phyloP scores from a whole-genome alignment of 441 rosid genomes.

The Aquilaria agallochum region DNA sequence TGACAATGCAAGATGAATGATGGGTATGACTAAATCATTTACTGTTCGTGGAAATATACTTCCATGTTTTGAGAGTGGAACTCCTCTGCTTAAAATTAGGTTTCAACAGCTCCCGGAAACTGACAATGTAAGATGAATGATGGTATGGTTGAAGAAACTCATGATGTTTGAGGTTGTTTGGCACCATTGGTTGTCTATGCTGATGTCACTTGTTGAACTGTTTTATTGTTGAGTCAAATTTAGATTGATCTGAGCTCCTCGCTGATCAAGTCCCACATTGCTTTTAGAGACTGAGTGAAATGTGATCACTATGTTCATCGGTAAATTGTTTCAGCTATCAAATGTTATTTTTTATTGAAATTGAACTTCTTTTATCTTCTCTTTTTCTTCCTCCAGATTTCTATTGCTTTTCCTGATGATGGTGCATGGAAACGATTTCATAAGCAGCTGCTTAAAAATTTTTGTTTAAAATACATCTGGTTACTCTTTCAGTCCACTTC shows the following conservation, averaged over 20 bases:
- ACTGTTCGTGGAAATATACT: slow-evolving; percentile 32
- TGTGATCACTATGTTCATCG: not conserved
- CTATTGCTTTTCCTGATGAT: slow-evolving; percentile 98
- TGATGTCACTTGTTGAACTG: not conserved
- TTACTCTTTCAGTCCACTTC: not conserved
- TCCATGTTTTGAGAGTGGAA: slow-evolving; percentile 92
- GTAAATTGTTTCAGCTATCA: not conserved
- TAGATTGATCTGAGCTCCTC: not conserved
- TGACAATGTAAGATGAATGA: slow-evolving; percentile 58
- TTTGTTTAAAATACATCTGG: slow-evolving; percentile 4
- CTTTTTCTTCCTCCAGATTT: slow-evolving; percentile 47
- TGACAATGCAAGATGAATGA: slow-evolving; percentile 56
- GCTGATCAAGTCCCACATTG: not conserved
- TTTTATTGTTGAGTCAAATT: not conserved
- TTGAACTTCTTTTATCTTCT: slow-evolving; percentile 5
- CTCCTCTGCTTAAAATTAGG: slow-evolving; percentile 80
- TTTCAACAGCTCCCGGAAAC: slow-evolving; percentile 86
- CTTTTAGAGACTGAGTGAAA: not conserved
- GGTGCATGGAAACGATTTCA: slow-evolving; percentile 98
- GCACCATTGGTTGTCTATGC: not conserved
- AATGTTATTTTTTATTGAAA: slow-evolving; percentile 2
- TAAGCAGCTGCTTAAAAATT: slow-evolving; percentile 54
- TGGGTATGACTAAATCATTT: not conserved
- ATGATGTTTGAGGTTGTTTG: not conserved
- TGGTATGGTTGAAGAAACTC: not conserved